These are phyloP conservation scores for Saitozyma sp. DNA, from an alignment of 768 basidiomycete species.

Conservation along the genomic window DNA sequence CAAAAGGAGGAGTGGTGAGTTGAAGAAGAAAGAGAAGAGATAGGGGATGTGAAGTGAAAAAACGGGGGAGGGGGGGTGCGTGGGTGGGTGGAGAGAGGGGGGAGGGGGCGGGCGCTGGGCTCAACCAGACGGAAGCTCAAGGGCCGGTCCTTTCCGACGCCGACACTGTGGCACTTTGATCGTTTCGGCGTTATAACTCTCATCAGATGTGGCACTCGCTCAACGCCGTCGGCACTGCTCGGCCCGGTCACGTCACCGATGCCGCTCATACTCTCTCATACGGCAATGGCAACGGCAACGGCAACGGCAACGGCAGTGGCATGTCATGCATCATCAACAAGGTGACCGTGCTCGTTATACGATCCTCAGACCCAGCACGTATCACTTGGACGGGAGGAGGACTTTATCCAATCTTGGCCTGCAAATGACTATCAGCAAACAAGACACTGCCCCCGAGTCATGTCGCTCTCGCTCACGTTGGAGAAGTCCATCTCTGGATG, in stretches of 20 bases:
- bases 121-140: neutral
- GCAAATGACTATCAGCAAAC: neutral
- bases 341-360: neutral
- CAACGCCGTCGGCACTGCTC: too few relatives aligned
- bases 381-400: too few relatives aligned
- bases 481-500: constrained; percentile 91
- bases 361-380: too few relatives aligned
- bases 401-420: constrained; percentile 20
- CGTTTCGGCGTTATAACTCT: constrained; percentile 5
- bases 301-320: too few relatives aligned
- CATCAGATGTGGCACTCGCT: neutral
- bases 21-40: constrained; percentile 53
- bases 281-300: too few relatives aligned
- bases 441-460: too few relatives aligned
- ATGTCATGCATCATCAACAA: too few relatives aligned
- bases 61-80: constrained; percentile 5
- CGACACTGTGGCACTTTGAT: constrained; percentile 10
- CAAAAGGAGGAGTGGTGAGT: constrained; percentile 50
- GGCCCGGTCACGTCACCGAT: too few relatives aligned
- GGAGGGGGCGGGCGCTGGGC: neutral
- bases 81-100: neutral
- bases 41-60: neutral
- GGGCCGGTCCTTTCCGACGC: constrained; percentile 9
- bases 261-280: too few relatives aligned
- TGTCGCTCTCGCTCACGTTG: neutral